Base-by-base conservation (phyloP, 164 flowering plant species). In the Nymphaea thermarum region DNA sequence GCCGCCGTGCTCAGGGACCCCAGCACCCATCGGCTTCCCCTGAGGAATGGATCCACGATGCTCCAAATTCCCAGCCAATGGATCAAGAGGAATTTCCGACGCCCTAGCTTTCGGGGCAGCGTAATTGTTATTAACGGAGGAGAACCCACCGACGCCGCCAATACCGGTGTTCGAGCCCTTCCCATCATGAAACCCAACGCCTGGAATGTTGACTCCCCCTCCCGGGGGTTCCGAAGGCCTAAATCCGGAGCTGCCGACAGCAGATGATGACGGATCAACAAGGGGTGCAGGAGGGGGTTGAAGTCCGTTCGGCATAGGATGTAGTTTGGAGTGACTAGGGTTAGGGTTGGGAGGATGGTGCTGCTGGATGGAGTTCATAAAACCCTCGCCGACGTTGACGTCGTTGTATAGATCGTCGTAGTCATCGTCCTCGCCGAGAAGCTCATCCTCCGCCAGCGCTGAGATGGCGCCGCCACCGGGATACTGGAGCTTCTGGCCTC, bases 381-480 rank as follows among this genome's bases (percentile, higher is more conserved):
- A 87, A 67, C 83, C 83, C 63, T 87, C 89, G 17, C 93, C 87
- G 51, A 87, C 86, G 71, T 87, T 87, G 67, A 87, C 89, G 76
- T 84, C 89, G 71, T 81, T 85, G 70, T 85, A 87, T 5, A 87
- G 81, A 78, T 87, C 89, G 74, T 87, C 92, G 73, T 82, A 84
- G 68, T 85, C 89, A 69, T 87, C 86, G 43, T 83, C 91, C 61
- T 85, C 89, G n/a, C 82, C 88, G 67, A 83, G 78, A 69, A 81
- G 44, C 63, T 85, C 91, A 73, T 85, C 92, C 25, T 87, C 92
- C 60, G 85, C 86, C 61, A 87, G 84, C 5, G 92, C 92, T 67
- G 89, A 72, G 66, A 92, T 92, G 4, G 96, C 81, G 75, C 88
- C 98, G 71, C 82, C 69, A 25, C 90, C 87, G 59, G 85, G 92